Evolutionary conservation across 768 basidiomycete genomes (phyloP), one percentile per base, ranked within the genome.

Genomic region (Rhodosporidiobolus sp.): DNA sequence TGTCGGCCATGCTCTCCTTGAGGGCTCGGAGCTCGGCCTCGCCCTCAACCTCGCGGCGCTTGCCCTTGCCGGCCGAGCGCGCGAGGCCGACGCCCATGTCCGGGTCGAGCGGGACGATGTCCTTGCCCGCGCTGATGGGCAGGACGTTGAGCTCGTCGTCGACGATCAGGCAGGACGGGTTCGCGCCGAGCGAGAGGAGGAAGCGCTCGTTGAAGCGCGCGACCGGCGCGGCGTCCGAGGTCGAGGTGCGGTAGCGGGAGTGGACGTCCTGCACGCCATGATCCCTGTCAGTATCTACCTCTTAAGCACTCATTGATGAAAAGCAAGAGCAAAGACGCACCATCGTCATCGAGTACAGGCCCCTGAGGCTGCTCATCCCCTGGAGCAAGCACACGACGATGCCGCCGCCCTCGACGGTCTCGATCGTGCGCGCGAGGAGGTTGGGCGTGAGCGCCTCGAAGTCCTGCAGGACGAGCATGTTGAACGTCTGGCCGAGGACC

Each of bases 371-470:
- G 30, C 88, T 86, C 96, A 99, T 97, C 1, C 92, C 95, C 82
- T 95, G 94, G 26, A 99, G 84, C 60, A 99, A 83, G 34, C 98
- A 82, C 4, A 97, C 90, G 4, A 99, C 87, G 59, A 84, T 80
- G 20, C 83, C 83, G 22, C 96, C 96, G 22, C 96, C 96, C 79
- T 98, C 93, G 2, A 99, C 95, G 0, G 96, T 99, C 83, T 99
- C 96, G 63, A 98, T 92, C 22, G 96, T 97, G 70, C 95, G 85
- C 8, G 96, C 96, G 54, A 98, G 88, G 60, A 98, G 83, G 82
- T 99, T 99, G 24, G 96, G 96, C 3, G 96, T 99, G 72, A 99
- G 87, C 9, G 96, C 95, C 80, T 99, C 96, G 75, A 98, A 99
- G 79, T 98, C 96, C 82, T 98, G 96, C 60, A 99, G 83, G 1